Evolutionary conservation across 1,284 basidiomycete species (phyloP), one percentile per base, ranked within the genome.

Genomic region (Coniferiporia weirii): DNA sequence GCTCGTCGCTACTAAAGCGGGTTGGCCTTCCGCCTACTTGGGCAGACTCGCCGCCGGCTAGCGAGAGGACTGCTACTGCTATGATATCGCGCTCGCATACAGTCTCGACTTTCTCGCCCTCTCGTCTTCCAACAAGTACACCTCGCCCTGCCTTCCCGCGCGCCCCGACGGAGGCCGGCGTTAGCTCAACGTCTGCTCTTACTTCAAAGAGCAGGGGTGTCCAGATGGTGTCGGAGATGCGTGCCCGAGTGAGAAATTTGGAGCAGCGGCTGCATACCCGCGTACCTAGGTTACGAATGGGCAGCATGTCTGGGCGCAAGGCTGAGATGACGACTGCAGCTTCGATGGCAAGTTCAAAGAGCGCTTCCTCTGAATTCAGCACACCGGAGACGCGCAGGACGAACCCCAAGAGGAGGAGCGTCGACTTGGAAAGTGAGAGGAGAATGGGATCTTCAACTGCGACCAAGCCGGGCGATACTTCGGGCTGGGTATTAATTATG

Each of bases 161-260:
- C 19, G 44, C 58, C 38, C 50, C 58, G 32, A 43, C 61, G 10
- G 51, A 49, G 12, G 45, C 56, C 13, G 43, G 49, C 36, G 22
- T 45, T 20, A 60, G 17, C 32, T 63, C 54, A 54, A 60, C 64
- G 56, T 52, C 71, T n/a, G 63, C 70, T 59, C 77, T 78, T 7
- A 70, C 79, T 9, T 79, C 87, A 8, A 87, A 78, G 73, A 90
- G 80, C 68, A 88, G 83, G 70, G 89, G 89, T 34, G 89, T 91
- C 9, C 89, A 92, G 67, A 92, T 93, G 91, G 89, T 92, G 1
- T 87, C 88, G 32, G 91, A 92, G 68, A 90, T 92, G 87, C 82
- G 90, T 56, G 89, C 87, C 52, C 80, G 87, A 55, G 89, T 92
- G 43, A 83, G 77, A 67, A 88, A 86, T 65, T 72, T 92, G 50